Evolutionary conservation across 352 stramenopile genomes (phyloP).

Genomic region (Elongisporangium prolatum): DNA sequence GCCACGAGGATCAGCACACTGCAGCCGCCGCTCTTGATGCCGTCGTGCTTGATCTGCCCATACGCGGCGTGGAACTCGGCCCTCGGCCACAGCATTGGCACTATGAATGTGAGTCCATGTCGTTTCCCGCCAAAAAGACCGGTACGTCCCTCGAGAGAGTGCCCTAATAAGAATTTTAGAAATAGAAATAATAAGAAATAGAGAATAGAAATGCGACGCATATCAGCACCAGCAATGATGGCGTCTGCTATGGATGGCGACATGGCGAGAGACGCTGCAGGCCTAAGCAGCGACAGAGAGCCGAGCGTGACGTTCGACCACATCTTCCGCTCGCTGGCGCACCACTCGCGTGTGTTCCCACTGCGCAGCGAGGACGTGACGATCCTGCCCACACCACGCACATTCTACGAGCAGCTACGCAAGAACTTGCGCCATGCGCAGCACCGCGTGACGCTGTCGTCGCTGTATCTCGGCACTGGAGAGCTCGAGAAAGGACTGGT

Average conservation of each 20-base stretch:
- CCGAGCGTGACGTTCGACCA: slow-evolving; percentile 25
- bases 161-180: neutral
- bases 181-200: neutral
- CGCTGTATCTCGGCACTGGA: slow-evolving; percentile 68
- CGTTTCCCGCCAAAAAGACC: slow-evolving; percentile 10
- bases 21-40: slow-evolving; percentile 57
- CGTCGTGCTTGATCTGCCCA: slow-evolving; percentile 76
- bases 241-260: neutral
- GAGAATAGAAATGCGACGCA: neutral
- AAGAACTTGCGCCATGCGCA: slow-evolving; percentile 47
- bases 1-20: slow-evolving; percentile 93
- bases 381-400: slow-evolving; percentile 40
- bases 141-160: neutral
- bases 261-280: no score
- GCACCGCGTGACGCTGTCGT: slow-evolving; percentile 54
- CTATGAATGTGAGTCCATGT: neutral
- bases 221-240: neutral
- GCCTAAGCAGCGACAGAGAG: neutral
- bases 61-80: slow-evolving; percentile 86
- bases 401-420: slow-evolving; percentile 63
- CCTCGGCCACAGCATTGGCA: slow-evolving; percentile 71
- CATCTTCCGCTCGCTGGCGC: slow-evolving; percentile 48
- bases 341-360: slow-evolving; percentile 57
- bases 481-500: slow-evolving; percentile 46
- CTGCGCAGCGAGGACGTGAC: slow-evolving; percentile 42